Conservation (phyloP, 2,329 filamentous ascomycete genomes). For the Fusarium guadeloupense region DNA sequence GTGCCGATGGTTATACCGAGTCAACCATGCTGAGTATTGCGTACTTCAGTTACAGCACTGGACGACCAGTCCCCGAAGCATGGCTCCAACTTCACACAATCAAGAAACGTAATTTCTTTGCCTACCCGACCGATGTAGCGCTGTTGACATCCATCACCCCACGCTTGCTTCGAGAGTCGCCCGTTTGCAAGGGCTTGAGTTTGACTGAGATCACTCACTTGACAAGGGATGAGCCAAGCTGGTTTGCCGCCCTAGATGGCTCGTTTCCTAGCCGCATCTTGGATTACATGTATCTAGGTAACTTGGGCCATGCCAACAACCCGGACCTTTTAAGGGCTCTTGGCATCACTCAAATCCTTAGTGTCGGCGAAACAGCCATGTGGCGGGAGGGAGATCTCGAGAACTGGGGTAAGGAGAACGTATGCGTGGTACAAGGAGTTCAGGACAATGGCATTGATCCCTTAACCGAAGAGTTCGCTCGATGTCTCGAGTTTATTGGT, state of each 20-base stretch:
- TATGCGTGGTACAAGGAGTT: conserved; percentile 83
- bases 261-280: conserved; percentile 89
- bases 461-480: conserved; percentile 83
- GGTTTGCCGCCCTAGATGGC: conserved; percentile 86
- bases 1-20: conserved; percentile 95
- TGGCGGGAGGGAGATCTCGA: conserved; percentile 79
- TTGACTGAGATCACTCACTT: conserved; percentile 63
- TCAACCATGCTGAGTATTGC: conserved; percentile 88
- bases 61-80: conserved; percentile 80
- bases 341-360: conserved; percentile 87
- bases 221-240: conserved; percentile 72
- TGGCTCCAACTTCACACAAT: conserved; percentile 87
- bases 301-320: conserved; percentile 93
- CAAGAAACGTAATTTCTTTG: conserved; percentile 92
- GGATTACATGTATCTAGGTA: conserved; percentile 96
- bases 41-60: conserved; percentile 93
- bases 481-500: conserved; percentile 94
- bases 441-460: conserved; percentile 98
- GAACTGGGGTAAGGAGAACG: conserved; percentile 78
- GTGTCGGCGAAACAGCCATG: conserved; percentile 86
- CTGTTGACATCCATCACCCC: conserved; percentile 80
- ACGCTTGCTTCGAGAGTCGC: conserved; percentile 77
- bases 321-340: conserved; percentile 80
- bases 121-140: conserved; percentile 89
- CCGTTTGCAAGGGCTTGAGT: conserved; percentile 59